A percentile compares a stretch with the other conserved stretches of the same genome.
Conservation (phyloP, 1,139 yeast species). For the Taphrina wiesneri region DNA sequence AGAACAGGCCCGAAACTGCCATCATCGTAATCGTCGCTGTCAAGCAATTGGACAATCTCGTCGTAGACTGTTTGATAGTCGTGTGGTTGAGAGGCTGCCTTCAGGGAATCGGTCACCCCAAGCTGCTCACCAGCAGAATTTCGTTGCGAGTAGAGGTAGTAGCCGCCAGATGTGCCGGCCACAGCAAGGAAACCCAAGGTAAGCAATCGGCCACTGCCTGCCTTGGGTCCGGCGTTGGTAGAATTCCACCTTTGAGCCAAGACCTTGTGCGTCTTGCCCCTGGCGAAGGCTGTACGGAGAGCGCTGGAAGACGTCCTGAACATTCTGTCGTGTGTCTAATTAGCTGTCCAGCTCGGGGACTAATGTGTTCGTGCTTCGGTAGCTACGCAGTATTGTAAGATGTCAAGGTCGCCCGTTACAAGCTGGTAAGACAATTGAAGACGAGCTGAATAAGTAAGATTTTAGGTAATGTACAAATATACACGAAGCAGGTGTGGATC, state of each 20-base stretch:
- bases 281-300: background rate
- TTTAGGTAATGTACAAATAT: too few species aligned
- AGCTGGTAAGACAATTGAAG: too few species aligned
- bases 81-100: conserved; percentile 18
- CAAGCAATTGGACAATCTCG: conserved; percentile 29
- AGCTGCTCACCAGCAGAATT: conserved; percentile 31
- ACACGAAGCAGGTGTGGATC: too few species aligned
- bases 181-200: conserved; percentile 9
- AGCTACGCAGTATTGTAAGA: too few species aligned
- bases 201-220: background rate
- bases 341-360: background rate
- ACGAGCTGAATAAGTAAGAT: too few species aligned
- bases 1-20: conserved; percentile 67
- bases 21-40: conserved; percentile 52
- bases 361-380: background rate
- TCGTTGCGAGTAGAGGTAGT: conserved; percentile 28
- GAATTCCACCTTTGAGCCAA: background rate
- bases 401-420: too few species aligned
- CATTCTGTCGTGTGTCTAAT: background rate
- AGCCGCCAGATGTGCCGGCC: conserved; percentile 26
- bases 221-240: background rate
- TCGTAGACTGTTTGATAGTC: conserved; percentile 30
- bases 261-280: background rate
- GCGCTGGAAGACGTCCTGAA: background rate
- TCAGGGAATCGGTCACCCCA: conserved; percentile 17